Evolutionary conservation across 768 basidiomycete species (phyloP).

Genomic region (Kwoniella dejecticola): DNA sequence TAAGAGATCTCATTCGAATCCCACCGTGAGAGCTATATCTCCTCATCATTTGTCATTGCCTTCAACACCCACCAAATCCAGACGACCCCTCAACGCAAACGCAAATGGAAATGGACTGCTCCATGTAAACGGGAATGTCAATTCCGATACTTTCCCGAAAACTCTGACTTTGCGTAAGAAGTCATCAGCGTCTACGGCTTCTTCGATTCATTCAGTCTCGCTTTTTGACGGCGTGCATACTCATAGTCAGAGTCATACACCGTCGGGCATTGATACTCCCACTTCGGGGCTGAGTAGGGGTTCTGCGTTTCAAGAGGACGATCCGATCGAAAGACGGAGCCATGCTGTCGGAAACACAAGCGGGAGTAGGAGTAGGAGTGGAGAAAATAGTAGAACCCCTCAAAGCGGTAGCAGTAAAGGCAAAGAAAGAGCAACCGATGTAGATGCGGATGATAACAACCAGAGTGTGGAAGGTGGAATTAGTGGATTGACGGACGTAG

Average conservation of each 20-base stretch:
- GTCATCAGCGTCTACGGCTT: background rate
- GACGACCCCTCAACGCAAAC: background rate
- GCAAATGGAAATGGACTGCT: background rate
- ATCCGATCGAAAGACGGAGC: too few species aligned
- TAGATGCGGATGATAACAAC: background rate
- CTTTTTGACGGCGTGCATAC: background rate
- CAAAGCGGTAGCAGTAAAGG: conserved; percentile 31
- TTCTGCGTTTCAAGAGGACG: too few species aligned
- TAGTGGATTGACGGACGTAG: background rate
- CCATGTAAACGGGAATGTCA: too few species aligned
- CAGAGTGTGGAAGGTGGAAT: conserved; percentile 25
- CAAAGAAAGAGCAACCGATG: conserved; percentile 27
- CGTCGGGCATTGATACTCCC: background rate
- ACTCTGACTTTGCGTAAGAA: background rate
- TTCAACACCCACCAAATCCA: background rate
- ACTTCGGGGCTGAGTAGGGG: background rate
- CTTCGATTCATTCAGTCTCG: background rate
- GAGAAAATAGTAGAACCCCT: background rate
- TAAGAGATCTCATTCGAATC: background rate
- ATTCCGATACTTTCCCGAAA: background rate
- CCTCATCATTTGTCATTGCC: background rate
- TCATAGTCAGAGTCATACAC: too few species aligned
- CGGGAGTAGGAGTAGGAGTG: too few species aligned
- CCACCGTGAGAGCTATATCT: background rate
- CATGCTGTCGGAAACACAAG: too few species aligned